Evolutionary conservation across 148 eudicot genomes (phyloP), one percentile per base, ranked within the genome.

Genomic region (Rhododendron ovatum): DNA sequence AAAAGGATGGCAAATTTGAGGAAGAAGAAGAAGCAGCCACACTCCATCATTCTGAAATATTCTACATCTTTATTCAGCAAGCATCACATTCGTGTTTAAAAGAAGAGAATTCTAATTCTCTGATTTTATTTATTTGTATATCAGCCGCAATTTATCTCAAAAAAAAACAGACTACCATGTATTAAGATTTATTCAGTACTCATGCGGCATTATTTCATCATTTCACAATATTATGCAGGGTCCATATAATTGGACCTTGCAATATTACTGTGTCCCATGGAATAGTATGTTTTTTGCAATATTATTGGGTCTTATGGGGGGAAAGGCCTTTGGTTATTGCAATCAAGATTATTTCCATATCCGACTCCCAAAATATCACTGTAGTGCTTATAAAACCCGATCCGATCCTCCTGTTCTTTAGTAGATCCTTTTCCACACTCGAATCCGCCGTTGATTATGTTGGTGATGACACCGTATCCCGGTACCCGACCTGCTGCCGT

Each of bases 361-460:
- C 73, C 50, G 13, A 90, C 45, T 24, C 83, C 61, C 24, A 84
- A 35, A 1, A 86, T 51, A 15, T 84, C 89, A 75, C 89, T 75
- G 22, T 84, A 90, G 12, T 81, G 47, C 73, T 87, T 87, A 37
- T 89, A 89, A 73, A 85, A 89, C 14, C 89, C 91, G 18, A 89
- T 89, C 10, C 91, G 86, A 41, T 82, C 65, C 2, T 20, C 84
- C 2, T 81, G 86, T 20, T 85, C n/a, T 0, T 30, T 2, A 24
- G 81, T 89, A 0, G 86, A 50, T 0, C 77, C 75, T 63, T 81
- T 85, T 9, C 83, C 81, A 24, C 91, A 90, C 45, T 90, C 91
- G 2, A 86, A 48, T 4, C 91, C 89, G 18, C 91, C 91, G 5
- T 90, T 90, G 73, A 90, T 89, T 14, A 89, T 84, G 73, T 89